These are phyloP conservation scores for Cladosporium colombiae DNA, from an alignment of 2,329 filamentous ascomycete species.

Conservation along the genomic window DNA sequence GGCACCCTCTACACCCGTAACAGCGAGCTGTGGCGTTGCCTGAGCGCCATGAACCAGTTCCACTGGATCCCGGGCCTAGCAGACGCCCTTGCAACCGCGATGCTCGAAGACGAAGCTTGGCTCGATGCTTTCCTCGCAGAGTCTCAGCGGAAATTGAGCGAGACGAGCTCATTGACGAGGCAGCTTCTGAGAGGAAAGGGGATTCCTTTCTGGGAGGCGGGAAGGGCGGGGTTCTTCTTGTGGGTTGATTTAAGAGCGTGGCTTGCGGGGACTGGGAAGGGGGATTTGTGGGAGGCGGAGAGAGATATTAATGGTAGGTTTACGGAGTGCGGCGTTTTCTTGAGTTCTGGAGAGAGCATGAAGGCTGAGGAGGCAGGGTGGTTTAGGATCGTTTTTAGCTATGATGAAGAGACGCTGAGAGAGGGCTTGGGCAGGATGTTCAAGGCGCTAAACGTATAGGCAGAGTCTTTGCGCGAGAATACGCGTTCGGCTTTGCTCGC, in stretches of 20 bases:
- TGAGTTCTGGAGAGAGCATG: conserved; percentile 53
- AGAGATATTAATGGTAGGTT: conserved; percentile 49
- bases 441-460: conserved; percentile 15
- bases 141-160: conserved; percentile 24
- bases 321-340: conserved; percentile 50
- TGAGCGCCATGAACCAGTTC: conserved; percentile 31
- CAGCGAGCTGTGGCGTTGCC: conserved; percentile 29
- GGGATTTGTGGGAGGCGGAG: conserved; percentile 42
- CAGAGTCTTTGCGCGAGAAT: not conserved
- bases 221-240: conserved; percentile 51
- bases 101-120: conserved; percentile 31
- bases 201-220: conserved; percentile 41
- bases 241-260: conserved; percentile 48
- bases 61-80: conserved; percentile 35
- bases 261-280: conserved; percentile 33
- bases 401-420: conserved; percentile 15
- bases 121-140: conserved; percentile 13
- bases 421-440: conserved; percentile 41
- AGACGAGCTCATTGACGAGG: conserved; percentile 25
- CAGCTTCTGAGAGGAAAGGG: conserved; percentile 32
- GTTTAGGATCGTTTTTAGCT: conserved; percentile 57
- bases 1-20: conserved; percentile 33
- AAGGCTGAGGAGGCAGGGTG: conserved; percentile 50
- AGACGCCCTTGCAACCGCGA: conserved; percentile 36
- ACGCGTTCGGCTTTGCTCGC: not conserved